Percentiles rank a stretch among this genome's conserved stretches.
These are phyloP conservation scores for Microdochium bolleyi DNA, from an alignment of 2,329 filamentous ascomycete genomes.

Conservation along the genomic window DNA sequence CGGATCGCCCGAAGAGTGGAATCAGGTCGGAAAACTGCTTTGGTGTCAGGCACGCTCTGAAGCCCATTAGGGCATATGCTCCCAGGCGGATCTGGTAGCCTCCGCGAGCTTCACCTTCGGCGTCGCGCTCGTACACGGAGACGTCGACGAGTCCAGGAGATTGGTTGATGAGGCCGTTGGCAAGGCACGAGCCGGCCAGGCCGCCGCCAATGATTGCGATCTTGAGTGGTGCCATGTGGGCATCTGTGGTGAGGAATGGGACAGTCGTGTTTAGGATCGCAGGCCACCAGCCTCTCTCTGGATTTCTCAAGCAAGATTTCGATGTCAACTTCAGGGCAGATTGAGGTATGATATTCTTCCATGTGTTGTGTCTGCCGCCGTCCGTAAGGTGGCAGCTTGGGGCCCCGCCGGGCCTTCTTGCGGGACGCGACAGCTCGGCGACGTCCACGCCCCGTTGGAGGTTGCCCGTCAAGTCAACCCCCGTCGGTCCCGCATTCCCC, in stretches of 20 bases:
- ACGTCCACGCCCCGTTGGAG: too few relatives aligned
- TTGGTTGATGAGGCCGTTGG: conserved; percentile 10
- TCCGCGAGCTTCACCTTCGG: conserved; percentile 1
- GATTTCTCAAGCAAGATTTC: too few relatives aligned
- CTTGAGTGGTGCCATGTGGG: conserved; percentile 4
- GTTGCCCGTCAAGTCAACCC: too few relatives aligned
- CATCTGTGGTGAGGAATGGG: neutral
- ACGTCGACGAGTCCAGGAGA: conserved; percentile 2
- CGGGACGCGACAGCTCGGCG: neutral
- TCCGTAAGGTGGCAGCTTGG: too few relatives aligned
- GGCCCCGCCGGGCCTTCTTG: neutral
- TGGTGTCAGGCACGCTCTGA: conserved; percentile 8
- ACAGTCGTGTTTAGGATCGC: neutral
- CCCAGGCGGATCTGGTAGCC: conserved; percentile 14
- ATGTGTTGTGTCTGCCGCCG: too few relatives aligned
- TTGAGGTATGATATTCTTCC: neutral
- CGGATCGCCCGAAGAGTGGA: conserved; percentile 1
- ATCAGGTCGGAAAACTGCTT: conserved; percentile 1
- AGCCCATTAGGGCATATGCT: conserved; percentile 7
- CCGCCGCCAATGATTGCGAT: conserved; percentile 12
- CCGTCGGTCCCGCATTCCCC: too few relatives aligned
- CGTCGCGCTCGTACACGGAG: conserved; percentile 8
- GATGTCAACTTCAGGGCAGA: too few relatives aligned
- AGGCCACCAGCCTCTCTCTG: too few relatives aligned
- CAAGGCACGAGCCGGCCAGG: conserved; percentile 9